These are phyloP conservation scores for Protostelium mycophagum DNA, from an alignment of 78 protist genomes.

Conservation along the genomic window DNA sequence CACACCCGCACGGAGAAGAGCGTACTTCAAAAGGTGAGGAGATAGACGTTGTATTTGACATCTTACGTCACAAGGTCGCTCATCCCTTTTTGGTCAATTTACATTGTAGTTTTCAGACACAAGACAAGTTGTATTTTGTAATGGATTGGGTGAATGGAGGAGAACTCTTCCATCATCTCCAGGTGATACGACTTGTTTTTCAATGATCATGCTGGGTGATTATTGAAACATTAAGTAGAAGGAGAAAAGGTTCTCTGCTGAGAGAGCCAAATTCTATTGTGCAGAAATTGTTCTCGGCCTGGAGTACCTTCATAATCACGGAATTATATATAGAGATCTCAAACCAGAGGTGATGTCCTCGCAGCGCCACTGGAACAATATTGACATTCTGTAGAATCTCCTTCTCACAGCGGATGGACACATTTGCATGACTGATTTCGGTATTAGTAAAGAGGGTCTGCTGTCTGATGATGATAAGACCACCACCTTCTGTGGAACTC, in stretches of 20 bases:
- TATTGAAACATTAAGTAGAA: constrained; percentile 78
- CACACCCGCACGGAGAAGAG: constrained; percentile 57
- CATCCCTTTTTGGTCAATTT: constrained; percentile 54
- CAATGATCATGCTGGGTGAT: constrained; percentile 32
- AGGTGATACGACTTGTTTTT: background rate
- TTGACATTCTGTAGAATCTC: constrained; percentile 83
- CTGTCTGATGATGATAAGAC: constrained; percentile 30
- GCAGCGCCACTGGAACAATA: too few relatives aligned
- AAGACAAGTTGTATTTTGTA: constrained; percentile 64
- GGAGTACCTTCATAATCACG: constrained; percentile 79
- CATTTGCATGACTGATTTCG: constrained; percentile 91
- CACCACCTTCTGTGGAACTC: constrained; percentile 97
- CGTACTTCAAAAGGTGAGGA: constrained; percentile 30
- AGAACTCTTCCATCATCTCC: constrained; percentile 76
- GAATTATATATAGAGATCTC: constrained; percentile 89
- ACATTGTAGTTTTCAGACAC: constrained; percentile 82
- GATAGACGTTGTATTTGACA: background rate
- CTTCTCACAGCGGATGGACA: constrained; percentile 79
- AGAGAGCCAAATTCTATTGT: constrained; percentile 77
- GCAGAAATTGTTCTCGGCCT: constrained; percentile 86
- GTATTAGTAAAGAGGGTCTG: constrained; percentile 73
- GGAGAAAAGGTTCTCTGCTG: constrained; percentile 65
- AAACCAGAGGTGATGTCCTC: constrained; percentile 84
- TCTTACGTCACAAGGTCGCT: constrained; percentile 2
- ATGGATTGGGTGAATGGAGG: constrained; percentile 91